Base-by-base conservation (phyloP, 2,329 filamentous ascomycete species). In the Chaetothyriales sp. region DNA sequence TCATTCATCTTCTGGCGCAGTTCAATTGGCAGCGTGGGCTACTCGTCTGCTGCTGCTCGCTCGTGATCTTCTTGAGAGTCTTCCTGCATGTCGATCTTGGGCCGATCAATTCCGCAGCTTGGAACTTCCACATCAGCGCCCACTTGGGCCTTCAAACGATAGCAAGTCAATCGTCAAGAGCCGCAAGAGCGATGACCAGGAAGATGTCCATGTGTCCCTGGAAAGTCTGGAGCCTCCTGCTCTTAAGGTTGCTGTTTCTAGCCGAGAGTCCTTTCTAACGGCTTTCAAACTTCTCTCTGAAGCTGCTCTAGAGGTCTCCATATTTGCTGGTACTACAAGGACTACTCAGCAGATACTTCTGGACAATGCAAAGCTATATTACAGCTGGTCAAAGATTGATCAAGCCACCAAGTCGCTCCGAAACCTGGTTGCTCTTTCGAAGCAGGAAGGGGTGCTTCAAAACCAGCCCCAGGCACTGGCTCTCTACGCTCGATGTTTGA, bases 331-430 rank as follows among this genome's bases (percentile, higher is more conserved):
- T 50, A 84, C 90, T 56, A 74, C 74, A 0, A 83, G 93, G 59
- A 85, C 86, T 6, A 81, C 84, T 0, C 81, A 93, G 59, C 77
- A 81, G 18, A 81, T 82, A 53, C 79, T 89, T 65, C 84, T 86
- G 8, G 92, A 98, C 65, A 75, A 96, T 45, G 92, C 88, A 1
- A 77, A 92, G 4, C 71, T 95, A 48, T 89, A 90, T 61, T 92
- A 83, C 59, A 78, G 84, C 53, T 72, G 85, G 2, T 76, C 78
- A 19, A 85, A 96, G 57, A 89, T 81, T 62, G 72, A 71, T 2
- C 76, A 79, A 1, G 89, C 92, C 1, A 81, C 84, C 0, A 76
- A 76, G 0, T 89, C 85, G 61, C 92, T 98, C 60, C 78, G 83
- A 60, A 76, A 81, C 45, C 80, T 92, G 44, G 83, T 85, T 0